Conservation (phyloP, 192 early-diverging fungal species). For the Backusella australiensis region DNA sequence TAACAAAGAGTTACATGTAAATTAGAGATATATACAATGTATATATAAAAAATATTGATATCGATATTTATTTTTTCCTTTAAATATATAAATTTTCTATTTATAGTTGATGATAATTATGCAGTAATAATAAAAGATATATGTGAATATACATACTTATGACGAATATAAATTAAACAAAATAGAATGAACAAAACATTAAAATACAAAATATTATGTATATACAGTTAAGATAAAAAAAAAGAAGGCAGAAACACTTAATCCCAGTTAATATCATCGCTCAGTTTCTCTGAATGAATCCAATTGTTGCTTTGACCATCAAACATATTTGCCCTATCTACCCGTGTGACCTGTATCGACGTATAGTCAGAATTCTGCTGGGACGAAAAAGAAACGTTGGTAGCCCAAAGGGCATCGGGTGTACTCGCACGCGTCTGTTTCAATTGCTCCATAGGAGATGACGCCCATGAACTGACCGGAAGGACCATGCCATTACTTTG, state of each 20-base stretch:
- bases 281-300: constrained; percentile 8
- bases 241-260: neutral
- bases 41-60: neutral
- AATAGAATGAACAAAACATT: neutral
- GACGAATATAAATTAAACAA: neutral
- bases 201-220: constrained; percentile 6
- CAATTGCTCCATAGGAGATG: neutral
- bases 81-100: neutral
- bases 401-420: neutral
- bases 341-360: neutral
- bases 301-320: neutral
- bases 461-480: neutral
- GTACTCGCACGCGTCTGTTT: neutral
- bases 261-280: neutral
- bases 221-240: neutral
- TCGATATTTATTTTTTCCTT: neutral
- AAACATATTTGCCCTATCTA: constrained; percentile 1
- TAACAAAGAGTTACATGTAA: no score
- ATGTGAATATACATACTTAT: neutral
- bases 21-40: no score
- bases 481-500: neutral
- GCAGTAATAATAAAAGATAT: neutral
- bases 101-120: neutral
- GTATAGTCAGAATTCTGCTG: neutral
- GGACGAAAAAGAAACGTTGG: neutral